Evolutionary conservation across 805 yeast species (phyloP).

Genomic region (Huiozyma sinensis): DNA sequence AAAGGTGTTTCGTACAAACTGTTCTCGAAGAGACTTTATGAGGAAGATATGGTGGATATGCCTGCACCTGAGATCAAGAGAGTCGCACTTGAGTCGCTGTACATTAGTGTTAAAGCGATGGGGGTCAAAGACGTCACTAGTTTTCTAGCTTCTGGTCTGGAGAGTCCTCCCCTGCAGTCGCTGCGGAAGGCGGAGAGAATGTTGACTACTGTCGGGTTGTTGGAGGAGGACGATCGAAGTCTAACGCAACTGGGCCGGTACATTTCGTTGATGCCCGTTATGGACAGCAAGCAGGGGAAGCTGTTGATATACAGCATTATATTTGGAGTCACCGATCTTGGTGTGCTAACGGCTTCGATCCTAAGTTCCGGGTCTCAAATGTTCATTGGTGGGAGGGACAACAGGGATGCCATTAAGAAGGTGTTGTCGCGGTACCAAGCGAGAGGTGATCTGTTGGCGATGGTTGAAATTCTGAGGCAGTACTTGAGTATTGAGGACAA

Average conservation of each 20-base stretch:
- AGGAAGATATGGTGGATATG: conserved; percentile 46
- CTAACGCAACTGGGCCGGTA: conserved; percentile 73
- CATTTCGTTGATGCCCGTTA: conserved; percentile 69
- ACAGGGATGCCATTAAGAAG: conserved; percentile 51
- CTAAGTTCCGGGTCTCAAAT: conserved; percentile 60
- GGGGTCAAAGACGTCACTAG: conserved; percentile 61
- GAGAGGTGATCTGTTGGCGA: conserved; percentile 68
- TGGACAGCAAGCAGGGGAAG: conserved; percentile 78
- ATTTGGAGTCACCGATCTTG: conserved; percentile 69
- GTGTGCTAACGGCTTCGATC: conserved; percentile 73
- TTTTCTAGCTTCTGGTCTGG: conserved; percentile 68
- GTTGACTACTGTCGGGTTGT: conserved; percentile 64
- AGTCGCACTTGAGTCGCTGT: conserved; percentile 72
- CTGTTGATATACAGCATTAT: conserved; percentile 67
- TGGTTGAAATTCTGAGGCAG: conserved; percentile 45
- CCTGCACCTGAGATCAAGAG: conserved; percentile 87
- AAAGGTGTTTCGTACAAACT: conserved; percentile 74
- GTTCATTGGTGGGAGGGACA: conserved; percentile 50
- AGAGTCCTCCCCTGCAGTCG: conserved; percentile 52
- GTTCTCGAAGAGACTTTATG: conserved; percentile 54
- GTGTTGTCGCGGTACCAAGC: conserved; percentile 24
- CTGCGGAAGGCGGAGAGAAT: conserved; percentile 32
- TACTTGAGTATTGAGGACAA: conserved; percentile 31
- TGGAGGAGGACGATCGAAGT: conserved; percentile 33
- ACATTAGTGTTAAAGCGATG: conserved; percentile 79